phyloP scores from a whole-genome alignment of 352 stramenopile genomes.

The Phytophthora tubulina region DNA sequence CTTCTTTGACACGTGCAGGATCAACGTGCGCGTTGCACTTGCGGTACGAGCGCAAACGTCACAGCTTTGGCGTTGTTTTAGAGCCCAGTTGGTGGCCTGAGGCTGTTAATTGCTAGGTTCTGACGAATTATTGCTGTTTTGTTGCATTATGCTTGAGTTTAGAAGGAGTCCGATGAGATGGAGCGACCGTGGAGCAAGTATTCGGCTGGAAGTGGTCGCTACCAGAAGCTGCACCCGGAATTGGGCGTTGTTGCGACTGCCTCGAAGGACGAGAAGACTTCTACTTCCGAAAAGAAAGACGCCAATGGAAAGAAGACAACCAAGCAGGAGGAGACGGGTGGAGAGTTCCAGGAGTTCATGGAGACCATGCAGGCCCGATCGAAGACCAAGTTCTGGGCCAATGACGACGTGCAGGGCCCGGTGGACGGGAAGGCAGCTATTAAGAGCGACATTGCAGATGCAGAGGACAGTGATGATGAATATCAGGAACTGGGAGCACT shows the following conservation, averaged over 20 bases:
- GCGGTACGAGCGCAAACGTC: conserved; percentile 43
- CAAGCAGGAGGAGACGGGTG: conserved; percentile 43
- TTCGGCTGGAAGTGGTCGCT: conserved; percentile 85
- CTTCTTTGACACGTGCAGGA: conserved; percentile 92
- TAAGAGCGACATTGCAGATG: conserved; percentile 41
- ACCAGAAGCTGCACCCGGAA: conserved; percentile 51
- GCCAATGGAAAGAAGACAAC: conserved; percentile 27
- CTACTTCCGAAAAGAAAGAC: conserved; percentile 36
- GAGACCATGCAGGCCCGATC: conserved; percentile 91
- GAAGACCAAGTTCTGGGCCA: conserved; percentile 93
- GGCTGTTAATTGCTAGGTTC: background rate
- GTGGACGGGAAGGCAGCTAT: conserved; percentile 33
- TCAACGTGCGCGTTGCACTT: conserved; percentile 88
- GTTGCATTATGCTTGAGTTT: conserved; percentile 23
- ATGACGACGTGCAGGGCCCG: conserved; percentile 83
- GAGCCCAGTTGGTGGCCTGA: background rate
- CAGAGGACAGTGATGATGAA: conserved; percentile 51
- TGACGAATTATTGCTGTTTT: conserved; percentile 19
- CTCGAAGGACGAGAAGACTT: conserved; percentile 18
- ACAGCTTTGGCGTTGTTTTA: background rate
- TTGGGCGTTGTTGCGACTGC: conserved; percentile 18
- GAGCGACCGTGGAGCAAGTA: conserved; percentile 92
- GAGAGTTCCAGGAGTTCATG: conserved; percentile 90
- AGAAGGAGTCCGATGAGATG: conserved; percentile 67
- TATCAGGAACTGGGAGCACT: conserved; percentile 43